These are phyloP conservation scores for Gremmenia infestans DNA, from an alignment of 2,329 filamentous ascomycete genomes.

Conservation along the genomic window DNA sequence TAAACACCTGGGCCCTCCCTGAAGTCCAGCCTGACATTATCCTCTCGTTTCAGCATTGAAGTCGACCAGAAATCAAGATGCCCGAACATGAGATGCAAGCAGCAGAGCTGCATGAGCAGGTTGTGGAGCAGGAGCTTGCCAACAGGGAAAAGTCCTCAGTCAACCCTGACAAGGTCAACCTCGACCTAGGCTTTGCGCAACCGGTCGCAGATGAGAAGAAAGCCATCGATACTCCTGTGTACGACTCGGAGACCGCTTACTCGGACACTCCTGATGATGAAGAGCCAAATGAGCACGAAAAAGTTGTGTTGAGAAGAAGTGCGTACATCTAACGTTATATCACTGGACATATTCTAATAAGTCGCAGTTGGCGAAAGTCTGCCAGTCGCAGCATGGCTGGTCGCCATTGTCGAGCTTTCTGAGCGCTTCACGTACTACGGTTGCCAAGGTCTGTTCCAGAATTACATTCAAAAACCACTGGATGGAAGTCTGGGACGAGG, in stretches of 20 bases:
- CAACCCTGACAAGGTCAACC: constrained; percentile 11
- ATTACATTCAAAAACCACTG: constrained; percentile 50
- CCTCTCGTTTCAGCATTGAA: neutral
- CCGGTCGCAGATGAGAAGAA: constrained; percentile 6
- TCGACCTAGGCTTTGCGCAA: constrained; percentile 11
- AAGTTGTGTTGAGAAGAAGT: constrained; percentile 14
- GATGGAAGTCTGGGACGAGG: constrained; percentile 30
- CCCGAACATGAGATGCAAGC: constrained; percentile 19
- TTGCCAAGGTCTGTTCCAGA: constrained; percentile 55
- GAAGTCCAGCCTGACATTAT: neutral
- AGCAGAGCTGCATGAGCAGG: constrained; percentile 15
- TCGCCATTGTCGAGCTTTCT: constrained; percentile 58
- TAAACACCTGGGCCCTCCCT: neutral
- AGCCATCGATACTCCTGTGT: neutral
- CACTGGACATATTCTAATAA: neutral
- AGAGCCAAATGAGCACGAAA: constrained; percentile 16
- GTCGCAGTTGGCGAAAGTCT: constrained; percentile 12
- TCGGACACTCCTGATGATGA: constrained; percentile 15
- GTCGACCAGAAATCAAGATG: constrained; percentile 7
- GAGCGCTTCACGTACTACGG: constrained; percentile 64
- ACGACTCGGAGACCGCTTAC: constrained; percentile 4
- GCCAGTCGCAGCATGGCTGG: constrained; percentile 32
- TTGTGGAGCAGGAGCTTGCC: constrained; percentile 10
- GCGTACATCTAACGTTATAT: neutral
- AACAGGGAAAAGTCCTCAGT: constrained; percentile 4